Base-by-base conservation (phyloP, 495 filamentous ascomycete genomes). In the Penicillium longicatenatum region DNA sequence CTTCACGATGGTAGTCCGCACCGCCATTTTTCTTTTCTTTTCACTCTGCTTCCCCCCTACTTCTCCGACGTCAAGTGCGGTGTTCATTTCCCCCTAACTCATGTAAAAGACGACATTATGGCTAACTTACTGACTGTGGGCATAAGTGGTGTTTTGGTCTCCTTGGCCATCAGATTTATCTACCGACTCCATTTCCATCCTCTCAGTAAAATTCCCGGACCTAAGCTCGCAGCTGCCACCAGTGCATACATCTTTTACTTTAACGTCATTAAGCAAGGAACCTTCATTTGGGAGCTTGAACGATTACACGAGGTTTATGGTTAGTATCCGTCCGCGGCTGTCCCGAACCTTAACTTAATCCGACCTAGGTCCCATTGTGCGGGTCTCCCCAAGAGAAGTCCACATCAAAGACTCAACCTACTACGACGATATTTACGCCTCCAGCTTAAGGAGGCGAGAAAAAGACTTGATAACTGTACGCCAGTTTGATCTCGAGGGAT, bases 151-250 rank as follows among this genome's bases (percentile, higher is more conserved):
- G 4, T 59, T 11, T 6, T 63, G 2, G 12, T 58, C 14, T 65
- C 61, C 17, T 11, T 52, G 12, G 19, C 55, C 19, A 10, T 52
- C 29, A 50, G 50, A 45, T 55, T 48, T 21, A 55, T 81, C 37
- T 82, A 83, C 55, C 72, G 80, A n/a, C 56, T 84, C 5, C 80
- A 74, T 54, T 75, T 85, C 59, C 71, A 76, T 22, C 82, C 82
- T 11, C 57, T 85, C 4, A 59, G 73, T 16, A 62, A 71, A 14
- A 73, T 87, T 35, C 83, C 80, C 0, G 73, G 74, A 6, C 74
- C 73, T 0, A 65, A 58, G 20, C 52, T 74, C 10, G 82, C 85
- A 0, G 86, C 83, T 0, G 39, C 75, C 0, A 83, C 77, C 0
- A 39, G 56, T 21, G 73, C 61, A 54, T 83, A 84, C 53, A 80